These are phyloP conservation scores for Hypoxylon trugodes DNA, from an alignment of 495 filamentous ascomycete genomes.

Conservation along the genomic window DNA sequence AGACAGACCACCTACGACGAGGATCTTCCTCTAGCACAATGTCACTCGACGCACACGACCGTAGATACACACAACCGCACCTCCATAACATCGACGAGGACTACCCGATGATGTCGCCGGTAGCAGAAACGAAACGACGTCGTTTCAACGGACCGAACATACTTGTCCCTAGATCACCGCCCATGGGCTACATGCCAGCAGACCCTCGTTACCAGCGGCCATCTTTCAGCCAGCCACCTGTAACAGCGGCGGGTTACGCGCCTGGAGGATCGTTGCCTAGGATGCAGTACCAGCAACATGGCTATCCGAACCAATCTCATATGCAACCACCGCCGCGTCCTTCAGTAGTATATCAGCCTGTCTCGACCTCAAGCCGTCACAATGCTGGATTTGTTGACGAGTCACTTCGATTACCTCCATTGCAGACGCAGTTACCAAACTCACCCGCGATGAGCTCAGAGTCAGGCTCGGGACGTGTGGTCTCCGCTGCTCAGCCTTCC, in stretches of 20 bases:
- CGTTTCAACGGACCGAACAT: conserved; percentile 53
- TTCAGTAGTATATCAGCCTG: conserved; percentile 27
- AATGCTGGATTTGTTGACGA: conserved; percentile 50
- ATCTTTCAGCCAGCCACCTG: conserved; percentile 30
- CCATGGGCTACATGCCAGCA: conserved; percentile 35
- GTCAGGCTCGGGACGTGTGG: conserved; percentile 12
- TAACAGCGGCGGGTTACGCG: conserved; percentile 35
- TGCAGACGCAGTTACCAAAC: conserved; percentile 57
- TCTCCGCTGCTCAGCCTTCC: background rate
- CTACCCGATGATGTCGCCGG: conserved; percentile 50
- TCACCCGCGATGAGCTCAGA: conserved; percentile 33
- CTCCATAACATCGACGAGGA: conserved; percentile 51
- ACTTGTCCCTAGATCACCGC: conserved; percentile 39
- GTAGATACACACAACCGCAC: conserved; percentile 42
- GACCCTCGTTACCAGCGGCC: conserved; percentile 36
- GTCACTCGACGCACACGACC: conserved; percentile 37
- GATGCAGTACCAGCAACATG: conserved; percentile 29
- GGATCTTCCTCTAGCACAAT: conserved; percentile 36
- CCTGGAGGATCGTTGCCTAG: conserved; percentile 34
- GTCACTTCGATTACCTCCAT: conserved; percentile 64
- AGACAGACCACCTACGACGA: conserved; percentile 44
- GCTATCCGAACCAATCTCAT: conserved; percentile 36
- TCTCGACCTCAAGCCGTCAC: conserved; percentile 22
- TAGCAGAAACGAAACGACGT: conserved; percentile 59
- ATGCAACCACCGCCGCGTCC: conserved; percentile 42